Percentiles rank a stretch among this genome's conserved stretches.
These are phyloP conservation scores for Chaetomium fimeti DNA, from an alignment of 495 filamentous ascomycete species.

Conservation along the genomic window DNA sequence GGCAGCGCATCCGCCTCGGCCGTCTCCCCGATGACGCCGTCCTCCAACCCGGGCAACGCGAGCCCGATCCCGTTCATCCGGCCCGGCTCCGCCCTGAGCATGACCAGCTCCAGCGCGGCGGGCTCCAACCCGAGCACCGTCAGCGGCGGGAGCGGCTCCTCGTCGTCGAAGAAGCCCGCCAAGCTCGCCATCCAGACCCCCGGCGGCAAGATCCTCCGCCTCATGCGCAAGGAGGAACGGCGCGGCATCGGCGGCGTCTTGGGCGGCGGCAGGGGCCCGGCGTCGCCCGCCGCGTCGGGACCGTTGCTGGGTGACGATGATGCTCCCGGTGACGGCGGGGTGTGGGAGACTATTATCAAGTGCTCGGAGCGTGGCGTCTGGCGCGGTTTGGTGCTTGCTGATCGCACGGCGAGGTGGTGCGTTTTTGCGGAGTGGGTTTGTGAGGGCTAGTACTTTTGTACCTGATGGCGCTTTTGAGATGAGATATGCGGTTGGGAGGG, in stretches of 20 bases:
- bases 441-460: constrained; percentile 24
- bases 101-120: constrained; percentile 63
- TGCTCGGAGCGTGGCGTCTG: constrained; percentile 87
- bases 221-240: constrained; percentile 82
- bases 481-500: neutral
- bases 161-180: constrained; percentile 69
- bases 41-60: constrained; percentile 54
- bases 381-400: constrained; percentile 90
- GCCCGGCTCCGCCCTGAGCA: constrained; percentile 78
- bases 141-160: constrained; percentile 40
- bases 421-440: constrained; percentile 96
- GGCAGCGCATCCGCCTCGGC: constrained; percentile 20
- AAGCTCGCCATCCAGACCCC: constrained; percentile 95
- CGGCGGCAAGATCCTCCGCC: constrained; percentile 86
- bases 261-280: constrained; percentile 40
- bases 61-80: constrained; percentile 71
- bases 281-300: constrained; percentile 38
- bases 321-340: constrained; percentile 67
- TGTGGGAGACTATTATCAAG: constrained; percentile 98
- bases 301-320: constrained; percentile 52
- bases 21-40: constrained; percentile 32
- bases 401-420: constrained; percentile 95
- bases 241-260: constrained; percentile 44
- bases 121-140: constrained; percentile 53
- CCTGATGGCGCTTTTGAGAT: neutral